Conservation (phyloP, 176 grass and related monocot species). For the Neostapfia colusana region DNA sequence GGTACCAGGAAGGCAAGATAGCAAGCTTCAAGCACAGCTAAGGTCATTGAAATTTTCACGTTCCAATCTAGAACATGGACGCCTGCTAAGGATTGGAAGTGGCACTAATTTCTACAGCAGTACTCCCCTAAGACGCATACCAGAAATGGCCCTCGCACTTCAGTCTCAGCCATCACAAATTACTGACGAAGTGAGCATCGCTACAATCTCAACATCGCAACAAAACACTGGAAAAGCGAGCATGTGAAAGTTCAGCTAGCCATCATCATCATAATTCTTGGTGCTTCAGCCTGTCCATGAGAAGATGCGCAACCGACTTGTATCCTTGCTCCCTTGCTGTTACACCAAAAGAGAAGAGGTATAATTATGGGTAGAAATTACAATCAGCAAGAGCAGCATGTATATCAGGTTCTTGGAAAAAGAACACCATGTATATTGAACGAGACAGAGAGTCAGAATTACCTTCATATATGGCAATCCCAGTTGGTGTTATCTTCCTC, state of each 20-base stretch:
- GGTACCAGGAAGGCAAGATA: not conserved
- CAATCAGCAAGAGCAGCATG: conserved; percentile 19
- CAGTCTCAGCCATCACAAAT: not conserved
- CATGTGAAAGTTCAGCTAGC: not conserved
- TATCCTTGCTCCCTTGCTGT: conserved; percentile 75
- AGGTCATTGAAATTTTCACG: not conserved
- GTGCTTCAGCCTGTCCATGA: conserved; percentile 77
- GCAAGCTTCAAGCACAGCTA: not conserved
- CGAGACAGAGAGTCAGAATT: not conserved
- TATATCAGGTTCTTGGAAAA: not conserved
- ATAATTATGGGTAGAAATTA: not conserved
- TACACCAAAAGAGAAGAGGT: not conserved
- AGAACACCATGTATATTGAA: not conserved
- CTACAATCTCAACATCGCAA: conserved; percentile 7
- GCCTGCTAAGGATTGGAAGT: not conserved
- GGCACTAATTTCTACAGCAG: not conserved
- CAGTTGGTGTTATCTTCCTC: conserved; percentile 71
- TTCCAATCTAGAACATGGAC: not conserved
- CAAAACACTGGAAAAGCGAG: conserved; percentile 33
- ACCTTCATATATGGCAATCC: conserved; percentile 92
- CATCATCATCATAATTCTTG: conserved; percentile 22
- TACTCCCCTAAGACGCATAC: not conserved
- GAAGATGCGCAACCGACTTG: conserved; percentile 77
- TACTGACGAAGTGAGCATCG: not conserved
- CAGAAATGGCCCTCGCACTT: not conserved